Conservation (phyloP, 164 flowering plant genomes). For the Tetracentron sinense region DNA sequence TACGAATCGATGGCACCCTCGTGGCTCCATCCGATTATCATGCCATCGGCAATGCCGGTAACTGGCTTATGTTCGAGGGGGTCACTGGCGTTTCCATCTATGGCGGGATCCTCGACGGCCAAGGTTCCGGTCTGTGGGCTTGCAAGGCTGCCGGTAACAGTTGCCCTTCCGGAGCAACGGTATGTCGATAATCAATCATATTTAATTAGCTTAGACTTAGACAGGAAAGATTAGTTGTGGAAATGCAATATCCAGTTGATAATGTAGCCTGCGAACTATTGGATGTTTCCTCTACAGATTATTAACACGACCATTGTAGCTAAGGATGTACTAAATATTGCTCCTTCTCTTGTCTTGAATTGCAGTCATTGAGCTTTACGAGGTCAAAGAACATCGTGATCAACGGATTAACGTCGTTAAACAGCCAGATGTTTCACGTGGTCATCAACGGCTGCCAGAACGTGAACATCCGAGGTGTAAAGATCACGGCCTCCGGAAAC, state of each 20-base stretch:
- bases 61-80: constrained; percentile 35
- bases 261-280: background rate
- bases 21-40: constrained; percentile 49
- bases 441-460: constrained; percentile 40
- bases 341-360: too few relatives aligned
- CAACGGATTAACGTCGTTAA: constrained; percentile 44
- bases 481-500: constrained; percentile 39
- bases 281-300: too few relatives aligned
- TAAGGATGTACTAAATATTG: too few relatives aligned
- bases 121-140: constrained; percentile 42
- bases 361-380: constrained; percentile 36
- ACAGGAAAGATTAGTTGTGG: too few relatives aligned
- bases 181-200: constrained; percentile 11
- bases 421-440: constrained; percentile 58
- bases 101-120: constrained; percentile 51
- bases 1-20: constrained; percentile 50
- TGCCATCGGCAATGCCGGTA: constrained; percentile 24
- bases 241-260: too few relatives aligned
- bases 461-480: constrained; percentile 37
- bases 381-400: constrained; percentile 36
- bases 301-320: too few relatives aligned
- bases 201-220: too few relatives aligned
- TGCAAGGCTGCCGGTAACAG: constrained; percentile 39
- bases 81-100: constrained; percentile 32
- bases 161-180: constrained; percentile 58